Conservation (phyloP, 1,139 yeast species). For the Candida anutae region DNA sequence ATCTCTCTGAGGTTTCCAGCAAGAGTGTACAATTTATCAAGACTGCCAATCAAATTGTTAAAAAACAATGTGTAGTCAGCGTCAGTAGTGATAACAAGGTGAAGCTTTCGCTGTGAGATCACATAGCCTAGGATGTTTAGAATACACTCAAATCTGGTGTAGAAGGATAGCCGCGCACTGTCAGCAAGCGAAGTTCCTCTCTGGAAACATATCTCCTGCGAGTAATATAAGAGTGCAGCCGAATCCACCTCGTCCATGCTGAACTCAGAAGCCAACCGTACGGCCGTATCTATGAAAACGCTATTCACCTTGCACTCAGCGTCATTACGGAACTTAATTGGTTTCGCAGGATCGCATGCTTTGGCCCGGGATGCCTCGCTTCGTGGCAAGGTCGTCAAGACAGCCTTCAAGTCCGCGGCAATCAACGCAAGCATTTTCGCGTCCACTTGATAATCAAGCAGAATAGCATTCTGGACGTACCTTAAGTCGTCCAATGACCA, state of each 20-base stretch:
- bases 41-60: conserved; percentile 43
- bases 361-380: conserved; percentile 46
- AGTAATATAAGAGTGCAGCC: conserved; percentile 31
- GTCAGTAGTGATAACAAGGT: conserved; percentile 10
- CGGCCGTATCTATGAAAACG: conserved; percentile 42
- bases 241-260: conserved; percentile 29
- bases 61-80: conserved; percentile 18
- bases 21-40: conserved; percentile 49
- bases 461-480: conserved; percentile 31
- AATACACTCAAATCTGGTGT: conserved; percentile 61
- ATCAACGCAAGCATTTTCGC: conserved; percentile 18
- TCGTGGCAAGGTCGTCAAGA: conserved; percentile 45
- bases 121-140: conserved; percentile 62
- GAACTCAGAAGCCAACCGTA: conserved; percentile 44
- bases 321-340: conserved; percentile 39
- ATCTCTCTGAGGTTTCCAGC: conserved; percentile 50
- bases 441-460: conserved; percentile 20
- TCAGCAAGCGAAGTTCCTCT: conserved; percentile 55
- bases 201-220: conserved; percentile 33
- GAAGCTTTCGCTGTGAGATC: conserved; percentile 25
- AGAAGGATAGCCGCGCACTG: conserved; percentile 65
- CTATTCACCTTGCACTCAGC: conserved; percentile 70
- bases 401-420: conserved; percentile 39
- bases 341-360: conserved; percentile 42
- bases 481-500: conserved; percentile 31